phyloP scores from a whole-genome alignment of 1,139 yeast genomes.

The Protomyces inouyei region DNA sequence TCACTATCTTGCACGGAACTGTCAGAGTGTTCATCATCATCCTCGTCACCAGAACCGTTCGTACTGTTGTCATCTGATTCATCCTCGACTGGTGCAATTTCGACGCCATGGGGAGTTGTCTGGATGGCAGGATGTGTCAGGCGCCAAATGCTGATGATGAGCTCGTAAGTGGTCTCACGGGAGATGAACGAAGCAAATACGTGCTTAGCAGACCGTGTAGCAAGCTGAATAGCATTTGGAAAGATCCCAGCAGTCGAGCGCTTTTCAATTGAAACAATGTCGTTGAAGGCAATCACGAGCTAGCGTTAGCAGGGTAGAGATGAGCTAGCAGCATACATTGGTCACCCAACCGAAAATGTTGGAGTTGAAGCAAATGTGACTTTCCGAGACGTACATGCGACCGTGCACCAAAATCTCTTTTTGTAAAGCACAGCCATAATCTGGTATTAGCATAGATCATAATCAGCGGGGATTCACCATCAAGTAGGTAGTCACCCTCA shows the following conservation, averaged over 20 bases:
- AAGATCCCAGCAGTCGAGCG: slow-evolving; percentile 80
- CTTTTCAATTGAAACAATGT: slow-evolving; percentile 69
- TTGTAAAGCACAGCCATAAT: slow-evolving; percentile 83
- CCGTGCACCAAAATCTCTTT: slow-evolving; percentile 91
- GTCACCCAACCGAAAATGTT: slow-evolving; percentile 92
- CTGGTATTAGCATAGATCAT: slow-evolving; percentile 38
- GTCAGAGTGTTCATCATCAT: slow-evolving; percentile 34
- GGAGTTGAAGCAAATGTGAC: slow-evolving; percentile 82
- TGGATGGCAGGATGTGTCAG: slow-evolving; percentile 37
- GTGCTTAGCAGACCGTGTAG: slow-evolving; percentile 58
- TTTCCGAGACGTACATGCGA: slow-evolving; percentile 74
- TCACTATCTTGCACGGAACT: slow-evolving; percentile 31
- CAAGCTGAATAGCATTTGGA: slow-evolving; percentile 82
- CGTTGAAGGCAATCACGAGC: slow-evolving; percentile 64
- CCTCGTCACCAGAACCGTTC: slow-evolving; percentile 24
- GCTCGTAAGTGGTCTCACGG: slow-evolving; percentile 69
- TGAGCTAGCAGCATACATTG: slow-evolving; percentile 39
- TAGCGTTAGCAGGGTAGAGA: not conserved
- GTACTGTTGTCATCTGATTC: slow-evolving; percentile 29
- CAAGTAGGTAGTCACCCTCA: slow-evolving; percentile 64
- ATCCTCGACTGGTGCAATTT: slow-evolving; percentile 34
- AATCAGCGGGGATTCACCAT: slow-evolving; percentile 35
- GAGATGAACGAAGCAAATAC: slow-evolving; percentile 83
- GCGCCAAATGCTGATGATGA: slow-evolving; percentile 48
- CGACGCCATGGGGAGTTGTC: slow-evolving; percentile 48